Evolutionary conservation across 2,329 filamentous ascomycete genomes (phyloP), one percentile per base, ranked within the genome.

Genomic region (Microdochium bolleyi): DNA sequence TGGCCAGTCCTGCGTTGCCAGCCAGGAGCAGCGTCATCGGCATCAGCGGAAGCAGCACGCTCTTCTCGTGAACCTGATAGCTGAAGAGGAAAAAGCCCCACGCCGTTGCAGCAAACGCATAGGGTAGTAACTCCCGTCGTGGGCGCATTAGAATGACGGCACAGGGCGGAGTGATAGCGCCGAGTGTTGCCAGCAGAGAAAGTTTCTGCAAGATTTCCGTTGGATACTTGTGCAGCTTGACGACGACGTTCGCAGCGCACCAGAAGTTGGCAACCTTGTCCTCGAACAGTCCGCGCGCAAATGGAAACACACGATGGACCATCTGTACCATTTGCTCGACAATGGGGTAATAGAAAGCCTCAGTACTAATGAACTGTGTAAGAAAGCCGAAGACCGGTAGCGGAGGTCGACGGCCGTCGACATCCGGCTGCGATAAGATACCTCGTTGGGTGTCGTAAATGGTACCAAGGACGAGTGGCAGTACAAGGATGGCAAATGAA

Each of bases 221-320:
- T 1, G 89, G 83, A 59, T 90, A 94, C 19, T 81, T 74, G 56
- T 88, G 82, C 37, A 99, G 81, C 71, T 99, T 99, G 72, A 96
- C 78, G 52, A 95, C 78, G 1, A 94, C 87, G 66, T 97, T 95
- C 53, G 92, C 77, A 3, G 91, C 87, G 66, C 94, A 99, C 94
- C 94, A 99, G 63, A 96, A 87, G 66, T 99, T 99, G 63, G 94
- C 94, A 21, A 99, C 95, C 70, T 99, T 99, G 74, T 97, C 94
- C 71, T 99, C 95, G 63, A 97, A 99, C 7, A 99, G 74, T 3
- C 94, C 94, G n/a, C 94, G 84, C 1, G 92, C 84, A 65, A 99
- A 96, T 1, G 95, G 94, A 62, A 99, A 97, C 53, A 97, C 81
- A n/a, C 94, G 87, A 67, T 96, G 89, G 11, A 96, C 72, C 61